Conservation (phyloP, 345 rosid genomes). For the Eucalyptus dawsonii region DNA sequence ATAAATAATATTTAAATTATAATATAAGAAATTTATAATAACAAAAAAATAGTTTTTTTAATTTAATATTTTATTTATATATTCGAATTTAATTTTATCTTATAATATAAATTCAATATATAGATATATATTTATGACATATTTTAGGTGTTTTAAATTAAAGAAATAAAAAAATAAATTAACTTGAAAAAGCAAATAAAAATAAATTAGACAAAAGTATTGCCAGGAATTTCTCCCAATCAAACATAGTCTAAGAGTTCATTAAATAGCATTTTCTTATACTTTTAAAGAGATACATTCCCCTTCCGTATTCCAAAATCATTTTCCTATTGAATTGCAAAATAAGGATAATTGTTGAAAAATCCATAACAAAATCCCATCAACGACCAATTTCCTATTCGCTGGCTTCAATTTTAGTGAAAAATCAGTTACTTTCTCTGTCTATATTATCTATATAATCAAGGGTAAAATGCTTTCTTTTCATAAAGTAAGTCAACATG, state of each 20-base stretch:
- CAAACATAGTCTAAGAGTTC: not conserved
- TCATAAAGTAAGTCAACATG: not conserved
- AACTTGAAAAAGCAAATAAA: too few relatives aligned
- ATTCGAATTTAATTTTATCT: too few relatives aligned
- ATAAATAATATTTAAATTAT: too few relatives aligned
- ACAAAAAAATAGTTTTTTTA: too few relatives aligned
- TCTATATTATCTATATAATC: not conserved
- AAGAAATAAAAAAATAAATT: too few relatives aligned
- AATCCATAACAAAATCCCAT: not conserved
- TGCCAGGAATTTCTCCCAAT: too few relatives aligned
- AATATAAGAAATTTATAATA: accelerated
- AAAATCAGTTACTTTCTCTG: not conserved
- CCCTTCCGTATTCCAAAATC: not conserved
- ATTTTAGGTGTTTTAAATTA: too few relatives aligned
- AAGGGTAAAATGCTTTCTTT: not conserved
- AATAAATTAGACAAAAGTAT: too few relatives aligned
- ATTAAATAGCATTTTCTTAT: not conserved
- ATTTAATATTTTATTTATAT: too few relatives aligned
- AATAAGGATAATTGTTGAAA: not conserved
- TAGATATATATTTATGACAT: too few relatives aligned
- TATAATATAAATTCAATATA: too few relatives aligned
- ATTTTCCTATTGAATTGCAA: not conserved
- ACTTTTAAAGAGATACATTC: not conserved
- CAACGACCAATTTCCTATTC: not conserved
- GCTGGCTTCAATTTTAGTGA: not conserved